Conservation (phyloP, 164 flowering plant species). For the Piper betle region DNA sequence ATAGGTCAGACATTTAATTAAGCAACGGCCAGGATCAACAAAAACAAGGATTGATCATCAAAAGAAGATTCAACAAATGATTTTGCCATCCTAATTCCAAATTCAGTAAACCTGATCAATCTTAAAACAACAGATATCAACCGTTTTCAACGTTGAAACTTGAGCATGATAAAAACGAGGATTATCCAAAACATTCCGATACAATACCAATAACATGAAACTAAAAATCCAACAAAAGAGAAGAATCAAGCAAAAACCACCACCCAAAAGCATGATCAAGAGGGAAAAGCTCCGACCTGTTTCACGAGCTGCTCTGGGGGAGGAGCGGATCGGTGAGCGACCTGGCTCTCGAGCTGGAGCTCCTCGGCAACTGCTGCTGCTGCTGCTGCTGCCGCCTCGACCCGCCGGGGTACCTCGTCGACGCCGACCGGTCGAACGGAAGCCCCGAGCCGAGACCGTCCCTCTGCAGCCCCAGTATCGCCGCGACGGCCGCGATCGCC, state of each 20-base stretch:
- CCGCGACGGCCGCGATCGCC: slow-evolving; percentile 65
- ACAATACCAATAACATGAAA: not conserved
- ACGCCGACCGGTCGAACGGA: slow-evolving; percentile 68
- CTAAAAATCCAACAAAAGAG: not conserved
- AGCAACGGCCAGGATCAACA: too few relatives aligned
- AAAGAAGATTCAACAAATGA: too few relatives aligned
- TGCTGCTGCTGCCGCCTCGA: slow-evolving; percentile 26
- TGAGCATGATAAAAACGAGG: too few relatives aligned
- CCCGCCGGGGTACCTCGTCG: slow-evolving; percentile 36
- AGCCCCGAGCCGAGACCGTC: slow-evolving; percentile 14
- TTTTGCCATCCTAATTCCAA: too few relatives aligned
- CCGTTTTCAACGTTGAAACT: too few relatives aligned
- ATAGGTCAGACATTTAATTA: too few relatives aligned
- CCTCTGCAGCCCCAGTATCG: slow-evolving; percentile 28
- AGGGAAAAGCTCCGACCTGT: slow-evolving; percentile 37
- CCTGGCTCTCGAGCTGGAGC: slow-evolving; percentile 74
- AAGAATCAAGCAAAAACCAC: not conserved
- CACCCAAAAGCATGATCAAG: not conserved
- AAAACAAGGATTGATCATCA: too few relatives aligned
- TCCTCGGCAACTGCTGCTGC: slow-evolving; percentile 42
- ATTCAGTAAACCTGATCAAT: too few relatives aligned
- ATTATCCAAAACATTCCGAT: too few relatives aligned
- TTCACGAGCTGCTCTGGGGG: slow-evolving; percentile 84
- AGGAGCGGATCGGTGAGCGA: slow-evolving; percentile 75
- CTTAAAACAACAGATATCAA: too few relatives aligned